These are phyloP conservation scores for Fraxinus cuspidata DNA, from an alignment of 257 asterid genomes.

Conservation along the genomic window DNA sequence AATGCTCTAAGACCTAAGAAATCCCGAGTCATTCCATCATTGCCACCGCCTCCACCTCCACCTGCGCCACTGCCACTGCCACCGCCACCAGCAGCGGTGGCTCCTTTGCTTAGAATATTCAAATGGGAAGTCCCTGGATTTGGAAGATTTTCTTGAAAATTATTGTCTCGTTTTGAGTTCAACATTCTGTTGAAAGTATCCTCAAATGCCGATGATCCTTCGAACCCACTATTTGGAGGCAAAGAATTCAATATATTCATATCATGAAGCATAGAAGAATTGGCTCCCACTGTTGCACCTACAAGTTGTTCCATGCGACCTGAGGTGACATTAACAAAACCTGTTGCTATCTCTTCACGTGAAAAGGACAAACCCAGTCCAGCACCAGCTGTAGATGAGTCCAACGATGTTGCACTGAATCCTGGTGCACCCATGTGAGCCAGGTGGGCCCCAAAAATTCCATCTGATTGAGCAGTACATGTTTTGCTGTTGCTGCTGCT, in stretches of 20 bases:
- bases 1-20: conserved; percentile 58
- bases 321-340: conserved; percentile 27
- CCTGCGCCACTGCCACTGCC: conserved; percentile 5
- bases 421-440: conserved; percentile 55
- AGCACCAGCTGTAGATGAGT: conserved; percentile 40
- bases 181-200: conserved; percentile 38
- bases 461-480: neutral
- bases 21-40: conserved; percentile 58
- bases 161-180: conserved; percentile 21
- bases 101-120: neutral
- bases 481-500: conserved; percentile 23
- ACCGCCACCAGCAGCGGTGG: neutral
- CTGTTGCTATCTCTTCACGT: conserved; percentile 44
- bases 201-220: conserved; percentile 20
- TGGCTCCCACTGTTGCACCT: neutral
- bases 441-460: conserved; percentile 30
- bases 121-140: conserved; percentile 12
- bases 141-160: conserved; percentile 23
- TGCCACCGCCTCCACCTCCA: conserved; percentile 23
- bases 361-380: conserved; percentile 34
- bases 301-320: conserved; percentile 41
- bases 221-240: conserved; percentile 32
- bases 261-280: conserved; percentile 13
- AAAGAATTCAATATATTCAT: conserved; percentile 23
- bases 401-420: conserved; percentile 41